Evolutionary conservation across 495 filamentous ascomycete species (phyloP).

Genomic region (Paragyromitra xinjiangensis): DNA sequence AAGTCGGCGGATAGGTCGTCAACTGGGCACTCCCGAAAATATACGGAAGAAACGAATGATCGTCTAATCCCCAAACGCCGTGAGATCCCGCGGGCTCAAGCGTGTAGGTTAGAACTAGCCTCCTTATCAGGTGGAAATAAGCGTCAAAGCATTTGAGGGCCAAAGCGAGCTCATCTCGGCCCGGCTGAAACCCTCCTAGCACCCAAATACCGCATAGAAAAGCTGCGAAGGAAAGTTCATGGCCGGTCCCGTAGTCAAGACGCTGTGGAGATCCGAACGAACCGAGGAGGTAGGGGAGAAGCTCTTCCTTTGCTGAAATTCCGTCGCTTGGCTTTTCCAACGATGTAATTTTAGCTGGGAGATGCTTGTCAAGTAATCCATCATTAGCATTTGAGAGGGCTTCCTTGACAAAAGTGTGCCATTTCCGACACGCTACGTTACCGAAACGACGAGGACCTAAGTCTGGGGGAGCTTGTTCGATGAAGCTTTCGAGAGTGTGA

Average conservation of each 20-base stretch:
- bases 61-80: slow-evolving; percentile 95
- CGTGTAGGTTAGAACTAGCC: slow-evolving; percentile 87
- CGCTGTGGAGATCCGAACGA: slow-evolving; percentile 88
- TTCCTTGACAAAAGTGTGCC: slow-evolving; percentile 74
- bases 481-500: slow-evolving; percentile 70
- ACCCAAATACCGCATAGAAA: slow-evolving; percentile 93
- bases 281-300: slow-evolving; percentile 81
- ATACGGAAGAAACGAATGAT: slow-evolving; percentile 97
- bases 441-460: slow-evolving; percentile 87
- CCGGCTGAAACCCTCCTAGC: slow-evolving; percentile 75
- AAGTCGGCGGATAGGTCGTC: slow-evolving; percentile 71
- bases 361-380: slow-evolving; percentile 68
- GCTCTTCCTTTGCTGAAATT: slow-evolving; percentile 67
- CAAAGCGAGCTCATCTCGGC: slow-evolving; percentile 54
- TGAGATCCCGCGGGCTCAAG: slow-evolving; percentile 96
- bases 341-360: slow-evolving; percentile 61
- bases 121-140: slow-evolving; percentile 82
- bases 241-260: slow-evolving; percentile 94
- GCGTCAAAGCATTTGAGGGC: slow-evolving; percentile 52
- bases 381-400: slow-evolving; percentile 57
- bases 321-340: slow-evolving; percentile 2
- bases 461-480: slow-evolving; percentile 83
- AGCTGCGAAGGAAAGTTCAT: slow-evolving; percentile 92
- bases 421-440: slow-evolving; percentile 85
- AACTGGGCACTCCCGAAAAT: slow-evolving; percentile 93